Base-by-base conservation (phyloP, 2,329 filamentous ascomycete genomes). In the Lachnellula suecica region DNA sequence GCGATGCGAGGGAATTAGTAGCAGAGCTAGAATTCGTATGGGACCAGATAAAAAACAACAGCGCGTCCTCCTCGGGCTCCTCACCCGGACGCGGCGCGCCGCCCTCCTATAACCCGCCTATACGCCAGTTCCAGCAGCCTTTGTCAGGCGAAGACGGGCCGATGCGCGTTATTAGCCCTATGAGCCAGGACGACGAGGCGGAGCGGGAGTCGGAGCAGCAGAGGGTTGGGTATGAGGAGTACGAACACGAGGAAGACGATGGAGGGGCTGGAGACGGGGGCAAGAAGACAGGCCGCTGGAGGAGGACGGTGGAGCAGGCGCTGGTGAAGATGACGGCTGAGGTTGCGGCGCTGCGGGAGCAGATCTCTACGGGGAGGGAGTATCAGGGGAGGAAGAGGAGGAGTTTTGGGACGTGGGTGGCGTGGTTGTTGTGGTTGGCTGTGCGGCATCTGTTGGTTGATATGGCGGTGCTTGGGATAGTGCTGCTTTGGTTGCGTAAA, bases 11-110 rank as follows among this genome's bases (percentile, higher is more conserved):
- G 54, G 92, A 96, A 71, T 79, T 99, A 35, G 92, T 97, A 34
- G 80, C 85, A 9, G 94, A 99, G 71, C 82, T 99, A n/a, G 94
- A 99, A 72, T 99, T 97, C 65, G 93, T 99, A 35, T 99, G 94
- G 94, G 91, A 97, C 63, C 94, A 97, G 70, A 93, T 99, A 63
- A 96, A 94, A 71, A 88, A 87, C 62, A 97, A 93, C 64, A 83
- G 83, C 10, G 83, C 87, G 4, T 83, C 81, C 17, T 84, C 86
- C 34, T 74, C 84, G 35, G 69, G 79, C 37, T 78, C 80, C 10
- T 82, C 79, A 2, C 78, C 79, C n/a, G 76, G 78, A 58, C 70
- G 68, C 49, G 69, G 67, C 49, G 56, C 44, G 38, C 44, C 61
- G 47, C 59, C 37, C 51, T 60, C 53, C 11, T 63, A 61, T 56